These are phyloP conservation scores for Colletotrichum sp. DNA, from an alignment of 2,329 filamentous ascomycete genomes.

Conservation along the genomic window DNA sequence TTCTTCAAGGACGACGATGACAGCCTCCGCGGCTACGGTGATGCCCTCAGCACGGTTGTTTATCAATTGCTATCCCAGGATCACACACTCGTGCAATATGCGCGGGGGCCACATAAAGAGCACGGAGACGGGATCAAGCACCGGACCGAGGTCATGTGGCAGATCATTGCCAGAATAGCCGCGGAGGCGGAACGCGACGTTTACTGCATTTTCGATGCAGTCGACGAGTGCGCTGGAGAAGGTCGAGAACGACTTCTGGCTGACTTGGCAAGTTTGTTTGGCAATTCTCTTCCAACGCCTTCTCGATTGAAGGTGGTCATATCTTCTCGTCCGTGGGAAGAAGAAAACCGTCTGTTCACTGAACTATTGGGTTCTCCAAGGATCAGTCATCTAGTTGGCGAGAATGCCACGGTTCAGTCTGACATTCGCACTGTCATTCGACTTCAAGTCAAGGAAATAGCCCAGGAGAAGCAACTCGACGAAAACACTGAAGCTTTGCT, in stretches of 20 bases:
- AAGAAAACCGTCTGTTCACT: fast-evolving
- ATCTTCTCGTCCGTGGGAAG: not conserved
- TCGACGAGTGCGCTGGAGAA: not conserved
- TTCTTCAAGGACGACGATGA: not conserved
- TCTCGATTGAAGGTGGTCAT: not conserved
- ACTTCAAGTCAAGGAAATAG: not conserved
- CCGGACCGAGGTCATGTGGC: not conserved
- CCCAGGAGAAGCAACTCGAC: not conserved
- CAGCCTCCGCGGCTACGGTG: not conserved
- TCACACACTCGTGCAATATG: not conserved
- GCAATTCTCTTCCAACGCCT: fast-evolving
- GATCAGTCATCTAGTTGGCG: not conserved
- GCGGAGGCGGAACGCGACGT: not conserved
- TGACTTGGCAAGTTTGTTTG: not conserved
- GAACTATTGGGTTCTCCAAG: not conserved
- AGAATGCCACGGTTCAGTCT: not conserved
- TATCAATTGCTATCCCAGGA: not conserved
- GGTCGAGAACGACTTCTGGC: not conserved
- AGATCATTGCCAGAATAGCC: not conserved
- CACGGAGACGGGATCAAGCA: not conserved
- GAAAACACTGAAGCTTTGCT: not conserved
- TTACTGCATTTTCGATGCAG: not conserved
- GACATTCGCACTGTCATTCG: conserved; percentile 3
- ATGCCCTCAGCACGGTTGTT: not conserved
- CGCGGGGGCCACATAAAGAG: not conserved